A percentile compares a stretch with the other conserved stretches of the same genome.
phyloP scores from a whole-genome alignment of 768 basidiomycete genomes.

The Trametopsis cervina region DNA sequence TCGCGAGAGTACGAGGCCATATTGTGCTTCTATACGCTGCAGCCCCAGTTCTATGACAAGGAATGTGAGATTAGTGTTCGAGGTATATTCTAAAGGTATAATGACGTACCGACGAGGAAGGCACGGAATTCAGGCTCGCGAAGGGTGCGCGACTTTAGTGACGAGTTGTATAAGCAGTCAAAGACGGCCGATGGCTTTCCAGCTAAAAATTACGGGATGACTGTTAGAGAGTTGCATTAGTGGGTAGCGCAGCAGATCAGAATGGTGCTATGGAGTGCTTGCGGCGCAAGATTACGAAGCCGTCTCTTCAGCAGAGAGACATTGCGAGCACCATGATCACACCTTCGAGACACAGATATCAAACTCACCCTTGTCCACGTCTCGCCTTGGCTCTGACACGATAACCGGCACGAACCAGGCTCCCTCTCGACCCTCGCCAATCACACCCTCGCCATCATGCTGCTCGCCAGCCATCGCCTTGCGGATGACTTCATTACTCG shows the following conservation, averaged over 20 bases:
- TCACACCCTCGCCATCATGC: conserved; percentile 31
- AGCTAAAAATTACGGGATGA: conserved; percentile 35
- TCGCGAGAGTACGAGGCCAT: conserved; percentile 54
- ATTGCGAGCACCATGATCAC: too few relatives aligned
- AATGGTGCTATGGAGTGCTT: too few relatives aligned
- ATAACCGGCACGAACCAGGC: conserved; percentile 67
- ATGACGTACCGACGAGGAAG: conserved; percentile 57
- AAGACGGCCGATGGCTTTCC: conserved; percentile 66
- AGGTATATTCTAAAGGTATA: not conserved
- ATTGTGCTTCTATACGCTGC: conserved; percentile 60
- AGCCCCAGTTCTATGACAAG: conserved; percentile 53
- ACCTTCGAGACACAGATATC: not conserved
- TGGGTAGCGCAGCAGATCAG: too few relatives aligned
- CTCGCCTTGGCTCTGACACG: conserved; percentile 55
- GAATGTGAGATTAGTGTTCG: not conserved
- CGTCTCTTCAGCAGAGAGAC: too few relatives aligned
- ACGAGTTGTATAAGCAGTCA: conserved; percentile 60
- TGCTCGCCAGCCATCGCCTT: conserved; percentile 45
- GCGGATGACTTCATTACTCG: conserved; percentile 49
- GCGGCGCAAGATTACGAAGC: too few relatives aligned
- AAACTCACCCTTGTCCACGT: conserved; percentile 60
- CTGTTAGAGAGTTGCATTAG: conserved; percentile 6
- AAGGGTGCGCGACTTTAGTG: conserved; percentile 51
- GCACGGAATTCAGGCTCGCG: conserved; percentile 59
- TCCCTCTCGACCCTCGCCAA: conserved; percentile 20